These are phyloP conservation scores for Boletus holoroseus DNA, from an alignment of 1,284 basidiomycete species.

Conservation along the genomic window DNA sequence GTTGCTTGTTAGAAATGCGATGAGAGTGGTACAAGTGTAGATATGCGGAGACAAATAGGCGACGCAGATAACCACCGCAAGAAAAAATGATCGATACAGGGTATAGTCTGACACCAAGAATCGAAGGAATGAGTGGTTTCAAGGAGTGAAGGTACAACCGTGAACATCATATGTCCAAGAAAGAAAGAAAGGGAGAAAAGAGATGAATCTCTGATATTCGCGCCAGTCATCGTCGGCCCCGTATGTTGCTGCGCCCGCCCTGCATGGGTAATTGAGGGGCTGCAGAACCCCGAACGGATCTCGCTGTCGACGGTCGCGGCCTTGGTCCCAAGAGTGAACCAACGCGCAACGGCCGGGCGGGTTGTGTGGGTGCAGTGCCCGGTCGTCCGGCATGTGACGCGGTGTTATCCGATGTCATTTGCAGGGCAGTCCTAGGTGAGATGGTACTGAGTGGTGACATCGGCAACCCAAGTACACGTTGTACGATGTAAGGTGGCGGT, in stretches of 20 bases:
- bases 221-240: conserved; percentile 12
- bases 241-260: conserved; percentile 22
- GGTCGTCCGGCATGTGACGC: conserved; percentile 2
- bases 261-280: conserved; percentile 31
- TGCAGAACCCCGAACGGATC: conserved; percentile 21
- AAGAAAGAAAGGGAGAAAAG: conserved; percentile 1
- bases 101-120: conserved; percentile 22
- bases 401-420: background rate
- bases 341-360: conserved; percentile 12
- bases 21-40: conserved; percentile 14
- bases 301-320: conserved; percentile 23
- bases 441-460: conserved; percentile 22
- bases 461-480: conserved; percentile 30
- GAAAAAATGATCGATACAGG: conserved; percentile 8
- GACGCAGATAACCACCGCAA: conserved; percentile 5
- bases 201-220: background rate
- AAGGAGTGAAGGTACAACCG: conserved; percentile 4
- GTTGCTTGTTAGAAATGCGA: conserved; percentile 11
- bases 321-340: conserved; percentile 30
- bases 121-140: conserved; percentile 1
- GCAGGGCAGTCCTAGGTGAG: background rate
- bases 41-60: conserved; percentile 7
- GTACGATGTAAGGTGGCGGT: conserved; percentile 31
- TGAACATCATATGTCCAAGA: conserved; percentile 21
- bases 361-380: conserved; percentile 5